phyloP scores from a whole-genome alignment of 1,139 yeast species.

The Diutina sp. region DNA sequence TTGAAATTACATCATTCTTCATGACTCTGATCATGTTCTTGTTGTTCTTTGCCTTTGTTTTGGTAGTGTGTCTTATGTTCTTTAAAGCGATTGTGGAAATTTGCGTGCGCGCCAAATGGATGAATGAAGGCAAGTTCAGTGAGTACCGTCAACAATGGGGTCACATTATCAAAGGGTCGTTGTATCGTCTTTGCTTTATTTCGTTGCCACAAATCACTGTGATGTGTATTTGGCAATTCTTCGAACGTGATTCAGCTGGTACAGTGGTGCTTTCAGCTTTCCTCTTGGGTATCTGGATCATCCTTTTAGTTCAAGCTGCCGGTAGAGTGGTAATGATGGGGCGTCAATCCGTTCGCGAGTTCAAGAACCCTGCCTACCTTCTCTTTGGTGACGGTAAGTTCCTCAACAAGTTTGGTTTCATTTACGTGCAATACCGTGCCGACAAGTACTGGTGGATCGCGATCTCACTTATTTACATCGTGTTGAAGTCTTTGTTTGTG shows the following conservation, averaged over 20 bases:
- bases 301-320: constrained; percentile 63
- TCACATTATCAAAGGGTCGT: constrained; percentile 71
- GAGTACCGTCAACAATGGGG: constrained; percentile 78
- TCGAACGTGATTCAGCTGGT: constrained; percentile 75
- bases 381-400: constrained; percentile 74
- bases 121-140: constrained; percentile 54
- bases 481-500: constrained; percentile 69
- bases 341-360: constrained; percentile 52
- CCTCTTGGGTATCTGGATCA: constrained; percentile 41
- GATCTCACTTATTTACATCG: constrained; percentile 49
- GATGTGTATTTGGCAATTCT: constrained; percentile 81
- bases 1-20: constrained; percentile 77
- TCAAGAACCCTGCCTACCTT: constrained; percentile 86
- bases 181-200: constrained; percentile 68
- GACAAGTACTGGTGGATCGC: constrained; percentile 74
- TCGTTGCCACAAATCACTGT: constrained; percentile 81
- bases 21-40: constrained; percentile 80
- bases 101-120: constrained; percentile 42
- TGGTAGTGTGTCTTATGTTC: constrained; percentile 49
- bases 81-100: constrained; percentile 72
- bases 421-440: constrained; percentile 86
- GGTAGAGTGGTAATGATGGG: constrained; percentile 62
- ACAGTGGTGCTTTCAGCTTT: constrained; percentile 68
- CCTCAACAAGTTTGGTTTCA: constrained; percentile 81
- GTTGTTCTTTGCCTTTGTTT: constrained; percentile 62